Percentiles rank a stretch among this genome's conserved stretches.
Evolutionary conservation across 1,284 basidiomycete species (phyloP).

Genomic region (Marasmius sp.): DNA sequence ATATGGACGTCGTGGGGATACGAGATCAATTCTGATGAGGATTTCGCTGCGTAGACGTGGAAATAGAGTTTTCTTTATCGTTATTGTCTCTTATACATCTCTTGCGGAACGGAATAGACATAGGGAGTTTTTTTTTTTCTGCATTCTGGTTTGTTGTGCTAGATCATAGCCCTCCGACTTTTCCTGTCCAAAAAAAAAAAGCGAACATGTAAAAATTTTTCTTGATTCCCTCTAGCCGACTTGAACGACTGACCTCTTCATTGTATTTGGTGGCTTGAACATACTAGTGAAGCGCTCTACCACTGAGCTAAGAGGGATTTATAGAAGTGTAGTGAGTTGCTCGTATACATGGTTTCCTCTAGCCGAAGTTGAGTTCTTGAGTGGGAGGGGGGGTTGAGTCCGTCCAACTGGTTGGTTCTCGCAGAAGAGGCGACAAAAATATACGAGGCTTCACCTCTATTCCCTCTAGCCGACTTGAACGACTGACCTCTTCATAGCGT

Average conservation of each 20-base stretch:
- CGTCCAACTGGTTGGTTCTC: too few relatives aligned
- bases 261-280: neutral
- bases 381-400: too few relatives aligned
- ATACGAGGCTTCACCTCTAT: too few relatives aligned
- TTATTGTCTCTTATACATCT: neutral
- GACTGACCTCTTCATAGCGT: neutral
- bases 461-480: too few relatives aligned
- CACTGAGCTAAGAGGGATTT: neutral
- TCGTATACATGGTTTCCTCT: neutral
- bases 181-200: too few relatives aligned
- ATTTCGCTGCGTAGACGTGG: constrained; percentile 15
- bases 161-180: neutral
- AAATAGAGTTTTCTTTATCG: neutral
- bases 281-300: neutral
- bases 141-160: too few relatives aligned
- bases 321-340: neutral
- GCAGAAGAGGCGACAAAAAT: too few relatives aligned
- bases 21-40: constrained; percentile 23
- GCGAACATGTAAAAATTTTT: too few relatives aligned
- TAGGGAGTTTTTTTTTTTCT: too few relatives aligned
- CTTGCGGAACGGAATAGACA: too few relatives aligned
- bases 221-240: neutral
- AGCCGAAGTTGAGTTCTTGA: neutral
- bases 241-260: neutral
- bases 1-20: constrained; percentile 41